These are phyloP conservation scores for Lactarius indigo DNA, from an alignment of 768 basidiomycete species.

Conservation along the genomic window DNA sequence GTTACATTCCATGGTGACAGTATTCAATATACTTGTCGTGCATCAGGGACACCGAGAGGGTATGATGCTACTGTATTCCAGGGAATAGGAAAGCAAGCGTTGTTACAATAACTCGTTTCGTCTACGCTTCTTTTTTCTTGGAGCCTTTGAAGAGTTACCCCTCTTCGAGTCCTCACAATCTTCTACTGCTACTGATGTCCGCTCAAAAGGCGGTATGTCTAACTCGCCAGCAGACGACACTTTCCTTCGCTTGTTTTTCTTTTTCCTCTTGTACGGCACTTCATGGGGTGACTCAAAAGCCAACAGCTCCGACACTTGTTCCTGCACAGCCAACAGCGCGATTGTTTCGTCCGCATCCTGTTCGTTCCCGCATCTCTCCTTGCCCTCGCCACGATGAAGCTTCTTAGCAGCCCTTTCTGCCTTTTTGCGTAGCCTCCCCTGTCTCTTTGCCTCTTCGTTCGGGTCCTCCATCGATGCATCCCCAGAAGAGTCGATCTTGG, in stretches of 20 bases:
- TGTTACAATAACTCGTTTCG: constrained; percentile 4
- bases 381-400: constrained; percentile 13
- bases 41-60: background rate
- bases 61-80: background rate
- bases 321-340: background rate
- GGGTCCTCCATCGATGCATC: constrained; percentile 4
- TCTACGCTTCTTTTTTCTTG: constrained; percentile 18
- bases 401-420: constrained; percentile 25
- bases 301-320: background rate
- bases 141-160: background rate
- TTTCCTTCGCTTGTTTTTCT: constrained; percentile 19
- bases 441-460: constrained; percentile 16
- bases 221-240: background rate
- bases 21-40: background rate
- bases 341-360: background rate
- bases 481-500: background rate
- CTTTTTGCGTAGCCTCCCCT: constrained; percentile 17
- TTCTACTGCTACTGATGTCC: constrained; percentile 7
- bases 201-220: background rate
- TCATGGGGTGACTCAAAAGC: background rate
- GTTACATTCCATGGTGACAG: constrained; percentile 3
- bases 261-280: background rate
- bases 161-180: background rate
- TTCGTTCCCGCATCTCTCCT: background rate
- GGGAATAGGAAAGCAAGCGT: background rate